phyloP scores from a whole-genome alignment of 1,139 yeast species.

The Debaryomyces nepalensis region DNA sequence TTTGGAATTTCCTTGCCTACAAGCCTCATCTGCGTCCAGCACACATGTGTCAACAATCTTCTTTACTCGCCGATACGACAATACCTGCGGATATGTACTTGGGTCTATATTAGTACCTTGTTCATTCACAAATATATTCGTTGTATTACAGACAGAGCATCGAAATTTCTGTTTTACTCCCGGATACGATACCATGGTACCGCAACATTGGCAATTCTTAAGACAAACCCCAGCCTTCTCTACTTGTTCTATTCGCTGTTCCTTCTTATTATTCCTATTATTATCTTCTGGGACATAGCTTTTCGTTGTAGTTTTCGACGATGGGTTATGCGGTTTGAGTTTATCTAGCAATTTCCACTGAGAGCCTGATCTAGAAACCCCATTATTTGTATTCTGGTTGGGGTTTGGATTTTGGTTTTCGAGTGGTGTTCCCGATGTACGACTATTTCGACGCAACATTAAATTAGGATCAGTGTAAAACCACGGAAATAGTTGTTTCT shows the following conservation, averaged over 20 bases:
- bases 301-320: background rate
- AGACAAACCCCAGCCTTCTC: conserved; percentile 19
- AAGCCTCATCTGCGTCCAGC: conserved; percentile 18
- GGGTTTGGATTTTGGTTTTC: background rate
- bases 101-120: conserved; percentile 12
- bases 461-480: background rate
- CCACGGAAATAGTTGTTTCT: background rate
- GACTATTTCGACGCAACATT: conserved; percentile 11
- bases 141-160: conserved; percentile 62
- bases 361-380: conserved; percentile 17
- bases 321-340: conserved; percentile 19
- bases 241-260: background rate
- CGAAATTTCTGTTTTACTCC: conserved; percentile 49
- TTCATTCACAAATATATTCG: conserved; percentile 33
- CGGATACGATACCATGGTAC: conserved; percentile 57
- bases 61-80: conserved; percentile 34
- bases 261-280: conserved; percentile 8
- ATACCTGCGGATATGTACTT: conserved; percentile 21
- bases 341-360: conserved; percentile 31
- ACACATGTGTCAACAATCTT: conserved; percentile 36
- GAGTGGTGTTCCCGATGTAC: conserved; percentile 2
- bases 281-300: conserved; percentile 14
- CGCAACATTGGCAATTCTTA: conserved; percentile 60
- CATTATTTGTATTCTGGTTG: conserved; percentile 3
- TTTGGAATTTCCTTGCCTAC: conserved; percentile 15